Base-by-base conservation (phyloP, 1,284 basidiomycete genomes). In the Pascua guehoae region DNA sequence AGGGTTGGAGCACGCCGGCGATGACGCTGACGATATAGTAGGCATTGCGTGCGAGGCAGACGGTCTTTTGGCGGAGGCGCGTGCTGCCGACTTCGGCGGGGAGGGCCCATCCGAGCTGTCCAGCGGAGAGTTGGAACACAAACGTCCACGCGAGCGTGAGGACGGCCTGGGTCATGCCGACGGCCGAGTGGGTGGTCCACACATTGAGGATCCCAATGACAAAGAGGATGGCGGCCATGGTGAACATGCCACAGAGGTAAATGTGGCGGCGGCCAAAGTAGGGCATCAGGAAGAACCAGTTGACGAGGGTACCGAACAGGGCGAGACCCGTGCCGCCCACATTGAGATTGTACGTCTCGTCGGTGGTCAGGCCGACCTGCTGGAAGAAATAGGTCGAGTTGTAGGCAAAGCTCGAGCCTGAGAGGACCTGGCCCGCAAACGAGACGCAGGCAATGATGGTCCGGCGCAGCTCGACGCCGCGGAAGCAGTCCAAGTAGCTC, bases 401-500 rank as follows among this genome's bases (percentile, higher is more conserved):
- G 1, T 48, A 48, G 9, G 54, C 57, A 17, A 66, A 49, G 32
- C 59, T 56, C 3, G 61, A 40, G 36, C 51, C 51, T 1, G 43
- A 36, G 14, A 47, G 43, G 24, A 32, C 17, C 51, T 53, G 51
- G 1, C 17, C 36, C 16, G 41, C 24, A n/a, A 18, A 32, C 12
- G 44, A 36, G 16, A 46, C 14, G 18, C 14, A 24, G 16, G 44
- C 57, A 46, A 61, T 61, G 50, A 62, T 56, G 46, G 63, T 64
- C 41, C 63, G 47, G 16, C 63, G 55, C 37, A 46, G 56, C 45
- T 64, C 53, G 55, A 59, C 53, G 14, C 61, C 64, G 43, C 53
- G 56, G 61, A 69, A 69, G 41, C 56, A 54, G 24, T 69, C 66
- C 5, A 55, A 9, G 52, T 64, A 69, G 16, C 49, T 54, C 5